A percentile compares a stretch with the other conserved stretches of the same genome.
Evolutionary conservation across 2,329 filamentous ascomycete species (phyloP).

Genomic region (Malbranchea zuffiana): DNA sequence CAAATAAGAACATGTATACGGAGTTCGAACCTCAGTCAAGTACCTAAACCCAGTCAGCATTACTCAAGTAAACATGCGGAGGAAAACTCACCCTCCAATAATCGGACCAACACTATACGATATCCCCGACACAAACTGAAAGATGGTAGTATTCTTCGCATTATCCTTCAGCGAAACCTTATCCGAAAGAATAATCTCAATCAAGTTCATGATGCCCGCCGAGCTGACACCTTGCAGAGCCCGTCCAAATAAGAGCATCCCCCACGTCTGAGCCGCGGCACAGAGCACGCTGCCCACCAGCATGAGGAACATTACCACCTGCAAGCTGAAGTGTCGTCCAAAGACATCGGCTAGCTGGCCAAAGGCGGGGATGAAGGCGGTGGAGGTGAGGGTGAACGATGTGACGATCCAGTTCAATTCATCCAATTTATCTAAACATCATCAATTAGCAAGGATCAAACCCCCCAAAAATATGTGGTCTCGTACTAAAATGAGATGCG

Average conservation of each 20-base stretch:
- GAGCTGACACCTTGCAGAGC: conserved; percentile 53
- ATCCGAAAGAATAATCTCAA: conserved; percentile 54
- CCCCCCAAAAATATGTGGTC: background rate
- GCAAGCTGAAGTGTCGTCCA: conserved; percentile 50
- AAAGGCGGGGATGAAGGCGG: conserved; percentile 56
- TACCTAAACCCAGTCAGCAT: conserved; percentile 17
- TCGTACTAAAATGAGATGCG: conserved; percentile 51
- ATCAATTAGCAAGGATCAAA: background rate
- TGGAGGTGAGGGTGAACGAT: conserved; percentile 55
- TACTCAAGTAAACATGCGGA: conserved; percentile 2
- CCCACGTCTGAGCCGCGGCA: conserved; percentile 46
- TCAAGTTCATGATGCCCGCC: conserved; percentile 50
- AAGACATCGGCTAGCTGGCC: conserved; percentile 56
- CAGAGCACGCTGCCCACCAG: conserved; percentile 52
- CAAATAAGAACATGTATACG: background rate
- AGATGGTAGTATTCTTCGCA: conserved; percentile 51
- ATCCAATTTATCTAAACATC: conserved; percentile 38
- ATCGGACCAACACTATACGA: conserved; percentile 53
- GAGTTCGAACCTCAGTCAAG: conserved; percentile 22
- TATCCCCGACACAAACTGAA: conserved; percentile 49
- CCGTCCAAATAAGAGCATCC: conserved; percentile 51
- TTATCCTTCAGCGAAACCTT: conserved; percentile 52
- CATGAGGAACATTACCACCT: conserved; percentile 47
- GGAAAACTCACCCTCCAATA: conserved; percentile 40
- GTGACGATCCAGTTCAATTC: conserved; percentile 61